Evolutionary conservation across 495 filamentous ascomycete genomes (phyloP).

Genomic region (Talaromyces wortmannii): DNA sequence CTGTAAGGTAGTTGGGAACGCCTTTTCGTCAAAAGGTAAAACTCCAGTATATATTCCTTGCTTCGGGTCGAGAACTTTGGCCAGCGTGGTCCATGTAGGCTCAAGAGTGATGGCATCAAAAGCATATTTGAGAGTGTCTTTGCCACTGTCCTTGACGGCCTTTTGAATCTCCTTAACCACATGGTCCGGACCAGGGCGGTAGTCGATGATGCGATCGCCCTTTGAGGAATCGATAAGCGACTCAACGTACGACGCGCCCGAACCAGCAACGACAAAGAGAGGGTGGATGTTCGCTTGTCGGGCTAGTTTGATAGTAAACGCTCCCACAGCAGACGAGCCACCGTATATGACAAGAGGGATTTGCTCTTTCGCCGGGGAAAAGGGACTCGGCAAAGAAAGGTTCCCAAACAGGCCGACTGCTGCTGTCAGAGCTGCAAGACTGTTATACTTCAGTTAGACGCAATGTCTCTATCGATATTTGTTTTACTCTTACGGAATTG

Average conservation of each 20-base stretch:
- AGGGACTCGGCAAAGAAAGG: conserved; percentile 58
- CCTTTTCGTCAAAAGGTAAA: conserved; percentile 26
- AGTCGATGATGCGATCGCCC: conserved; percentile 66
- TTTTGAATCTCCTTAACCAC: conserved; percentile 9
- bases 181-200: conserved; percentile 41
- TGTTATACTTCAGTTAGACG: neutral
- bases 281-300: conserved; percentile 63
- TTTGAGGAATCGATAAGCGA: conserved; percentile 51
- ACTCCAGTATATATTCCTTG: conserved; percentile 45
- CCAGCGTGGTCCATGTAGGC: conserved; percentile 35
- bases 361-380: conserved; percentile 37
- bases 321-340: conserved; percentile 57
- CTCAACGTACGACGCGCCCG: conserved; percentile 47
- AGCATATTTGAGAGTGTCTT: conserved; percentile 28
- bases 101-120: conserved; percentile 54
- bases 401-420: conserved; percentile 54
- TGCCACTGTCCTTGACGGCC: conserved; percentile 3
- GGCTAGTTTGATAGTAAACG: conserved; percentile 63
- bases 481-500: conserved; percentile 39
- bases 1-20: conserved; percentile 24
- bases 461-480: neutral
- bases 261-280: conserved; percentile 61
- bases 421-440: conserved; percentile 65
- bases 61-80: conserved; percentile 30
- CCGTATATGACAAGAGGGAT: conserved; percentile 61